A percentile compares a stretch with the other conserved stretches of the same genome.
phyloP scores from a whole-genome alignment of 1,139 yeast species.

The Lodderomyces jiufengensis region DNA sequence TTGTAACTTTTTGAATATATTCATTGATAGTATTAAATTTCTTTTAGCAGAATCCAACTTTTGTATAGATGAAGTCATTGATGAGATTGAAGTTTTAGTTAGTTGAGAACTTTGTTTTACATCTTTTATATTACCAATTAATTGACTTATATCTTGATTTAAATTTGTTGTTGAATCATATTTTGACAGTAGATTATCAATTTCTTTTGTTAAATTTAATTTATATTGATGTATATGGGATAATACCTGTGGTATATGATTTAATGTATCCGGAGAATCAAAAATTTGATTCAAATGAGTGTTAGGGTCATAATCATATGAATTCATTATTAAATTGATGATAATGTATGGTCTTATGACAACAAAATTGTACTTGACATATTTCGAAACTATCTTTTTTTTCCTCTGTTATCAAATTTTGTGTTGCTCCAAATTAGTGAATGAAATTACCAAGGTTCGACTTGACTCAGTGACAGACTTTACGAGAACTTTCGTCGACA shows the following conservation, averaged over 20 bases:
- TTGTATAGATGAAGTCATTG: constrained; percentile 75
- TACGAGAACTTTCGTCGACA: no score
- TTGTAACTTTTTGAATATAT: constrained; percentile 79
- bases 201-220: constrained; percentile 38
- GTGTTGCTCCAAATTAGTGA: no score
- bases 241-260: constrained; percentile 46
- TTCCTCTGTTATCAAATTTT: no score
- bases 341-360: no score
- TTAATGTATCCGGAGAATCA: constrained; percentile 39
- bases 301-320: constrained; percentile 17
- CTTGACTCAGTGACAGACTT: no score
- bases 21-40: constrained; percentile 80
- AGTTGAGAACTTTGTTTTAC: constrained; percentile 27
- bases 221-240: constrained; percentile 42
- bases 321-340: constrained; percentile 16
- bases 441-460: no score
- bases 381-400: no score
- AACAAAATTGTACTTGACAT: no score
- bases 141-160: constrained; percentile 7
- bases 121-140: constrained; percentile 6
- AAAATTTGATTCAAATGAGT: constrained; percentile 36
- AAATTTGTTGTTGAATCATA: constrained; percentile 6
- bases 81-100: constrained; percentile 63
- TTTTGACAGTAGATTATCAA: constrained; percentile 17
- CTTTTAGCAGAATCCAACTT: constrained; percentile 75